Evolutionary conservation across 192 early-diverging fungal genomes (phyloP).

Genomic region (Backusella morwellensis): DNA sequence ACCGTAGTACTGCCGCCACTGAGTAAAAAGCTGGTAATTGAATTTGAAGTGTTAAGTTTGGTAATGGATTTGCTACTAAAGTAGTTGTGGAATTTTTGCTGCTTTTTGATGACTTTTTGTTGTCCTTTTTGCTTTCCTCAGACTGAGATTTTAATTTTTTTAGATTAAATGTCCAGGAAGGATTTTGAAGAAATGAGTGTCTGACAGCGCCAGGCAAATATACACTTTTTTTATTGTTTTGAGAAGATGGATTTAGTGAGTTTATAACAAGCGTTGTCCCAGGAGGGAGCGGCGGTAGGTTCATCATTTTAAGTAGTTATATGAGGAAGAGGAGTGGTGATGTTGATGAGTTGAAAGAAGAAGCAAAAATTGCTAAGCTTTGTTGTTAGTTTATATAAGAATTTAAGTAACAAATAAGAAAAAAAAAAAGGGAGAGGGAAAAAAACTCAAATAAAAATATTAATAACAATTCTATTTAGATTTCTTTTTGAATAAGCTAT

Average conservation of each 20-base stretch:
- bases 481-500: not conserved
- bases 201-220: not conserved
- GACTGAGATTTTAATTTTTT: not conserved
- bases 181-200: not conserved
- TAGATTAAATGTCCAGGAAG: not conserved
- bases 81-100: not conserved
- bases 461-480: conserved; percentile 1
- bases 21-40: not conserved
- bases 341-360: not conserved
- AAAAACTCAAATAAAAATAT: not conserved
- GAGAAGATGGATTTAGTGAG: not conserved
- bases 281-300: not conserved
- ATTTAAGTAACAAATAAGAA: not conserved
- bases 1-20: not conserved
- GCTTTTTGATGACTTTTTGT: not conserved
- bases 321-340: not conserved
- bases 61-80: not conserved
- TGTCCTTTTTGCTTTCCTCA: not conserved
- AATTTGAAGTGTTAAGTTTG: not conserved
- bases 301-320: not conserved
- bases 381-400: not conserved
- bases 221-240: not conserved
- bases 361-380: not conserved
- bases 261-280: not conserved
- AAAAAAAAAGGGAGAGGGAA: not conserved